Conservation (phyloP, 2,329 filamentous ascomycete genomes). For the Xylariaceae sp. region DNA sequence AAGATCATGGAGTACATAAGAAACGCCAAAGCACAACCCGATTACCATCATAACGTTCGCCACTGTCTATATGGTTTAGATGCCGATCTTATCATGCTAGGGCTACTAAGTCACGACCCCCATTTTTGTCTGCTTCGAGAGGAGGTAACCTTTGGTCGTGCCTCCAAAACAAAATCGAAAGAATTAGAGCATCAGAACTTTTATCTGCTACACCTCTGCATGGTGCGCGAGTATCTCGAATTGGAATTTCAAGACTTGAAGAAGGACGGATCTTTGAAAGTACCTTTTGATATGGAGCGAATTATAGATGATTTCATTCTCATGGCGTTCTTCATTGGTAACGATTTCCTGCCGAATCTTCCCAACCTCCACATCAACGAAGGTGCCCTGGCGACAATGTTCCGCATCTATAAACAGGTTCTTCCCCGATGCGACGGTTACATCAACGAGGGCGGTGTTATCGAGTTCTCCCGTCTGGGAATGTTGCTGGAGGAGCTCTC, state of each 20-base stretch:
- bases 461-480: constrained; percentile 80
- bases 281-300: constrained; percentile 89
- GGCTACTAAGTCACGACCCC: constrained; percentile 93
- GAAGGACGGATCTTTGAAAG: constrained; percentile 68
- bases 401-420: constrained; percentile 90
- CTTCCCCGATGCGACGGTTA: constrained; percentile 88
- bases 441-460: constrained; percentile 92
- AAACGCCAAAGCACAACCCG: constrained; percentile 91
- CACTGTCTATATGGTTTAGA: constrained; percentile 98
- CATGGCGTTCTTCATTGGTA: constrained; percentile 99
- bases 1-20: constrained; percentile 99
- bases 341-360: constrained; percentile 97
- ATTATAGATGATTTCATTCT: constrained; percentile 99
- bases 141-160: constrained; percentile 94
- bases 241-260: constrained; percentile 95
- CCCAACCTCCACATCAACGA: constrained; percentile 98
- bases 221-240: constrained; percentile 95
- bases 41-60: constrained; percentile 89
- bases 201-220: constrained; percentile 94
- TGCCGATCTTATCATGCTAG: constrained; percentile 98
- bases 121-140: constrained; percentile 97
- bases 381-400: constrained; percentile 95
- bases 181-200: constrained; percentile 99
- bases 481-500: constrained; percentile 81
- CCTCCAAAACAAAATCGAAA: constrained; percentile 86